phyloP scores from a whole-genome alignment of 1,284 basidiomycete species.

The Fomitopsis palustris region DNA sequence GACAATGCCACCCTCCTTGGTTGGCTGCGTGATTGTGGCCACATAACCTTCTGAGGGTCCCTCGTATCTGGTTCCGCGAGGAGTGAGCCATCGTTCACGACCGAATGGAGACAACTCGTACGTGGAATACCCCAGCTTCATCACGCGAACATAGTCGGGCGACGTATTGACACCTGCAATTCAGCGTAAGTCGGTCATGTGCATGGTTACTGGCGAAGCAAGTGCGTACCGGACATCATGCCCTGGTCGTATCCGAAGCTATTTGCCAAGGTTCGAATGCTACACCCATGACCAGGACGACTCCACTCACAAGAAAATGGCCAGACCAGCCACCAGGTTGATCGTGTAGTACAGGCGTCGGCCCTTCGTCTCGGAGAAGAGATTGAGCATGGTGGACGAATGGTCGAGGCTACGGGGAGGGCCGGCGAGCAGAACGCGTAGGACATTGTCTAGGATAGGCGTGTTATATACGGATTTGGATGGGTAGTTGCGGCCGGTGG shows the following conservation, averaged over 20 bases:
- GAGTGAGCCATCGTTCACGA: constrained; percentile 7
- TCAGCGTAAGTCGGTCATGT: neutral
- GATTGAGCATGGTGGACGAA: constrained; percentile 10
- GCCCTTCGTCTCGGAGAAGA: constrained; percentile 20
- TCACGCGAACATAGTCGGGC: constrained; percentile 43
- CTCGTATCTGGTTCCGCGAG: constrained; percentile 28
- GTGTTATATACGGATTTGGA: neutral
- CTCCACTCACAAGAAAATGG: constrained; percentile 44
- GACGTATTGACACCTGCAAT: constrained; percentile 40
- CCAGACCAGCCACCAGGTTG: constrained; percentile 39
- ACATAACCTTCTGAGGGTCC: constrained; percentile 43
- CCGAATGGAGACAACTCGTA: constrained; percentile 14
- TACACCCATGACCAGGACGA: neutral
- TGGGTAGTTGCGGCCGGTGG: neutral
- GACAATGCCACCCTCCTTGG: constrained; percentile 50
- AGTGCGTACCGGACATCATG: constrained; percentile 42
- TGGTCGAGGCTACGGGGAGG: neutral
- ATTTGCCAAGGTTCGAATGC: neutral
- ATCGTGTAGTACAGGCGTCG: constrained; percentile 30
- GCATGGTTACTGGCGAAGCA: neutral
- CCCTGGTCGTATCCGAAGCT: constrained; percentile 57
- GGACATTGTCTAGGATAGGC: neutral
- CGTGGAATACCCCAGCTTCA: constrained; percentile 39
- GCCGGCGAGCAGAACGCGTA: neutral
- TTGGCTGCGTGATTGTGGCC: constrained; percentile 45